phyloP scores from a whole-genome alignment of 192 early-diverging fungal species.

The Pilaira anomala region DNA sequence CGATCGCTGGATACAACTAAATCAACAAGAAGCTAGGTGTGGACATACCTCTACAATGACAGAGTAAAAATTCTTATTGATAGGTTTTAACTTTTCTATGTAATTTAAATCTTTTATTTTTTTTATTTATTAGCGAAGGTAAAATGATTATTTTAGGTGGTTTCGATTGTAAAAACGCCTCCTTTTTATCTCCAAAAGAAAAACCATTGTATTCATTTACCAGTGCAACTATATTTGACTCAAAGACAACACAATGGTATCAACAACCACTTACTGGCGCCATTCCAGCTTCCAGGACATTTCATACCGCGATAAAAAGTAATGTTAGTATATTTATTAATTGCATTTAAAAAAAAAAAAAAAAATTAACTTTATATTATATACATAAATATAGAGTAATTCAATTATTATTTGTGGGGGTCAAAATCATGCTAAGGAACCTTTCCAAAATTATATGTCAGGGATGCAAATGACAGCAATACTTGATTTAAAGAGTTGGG shows the following conservation, averaged over 20 bases:
- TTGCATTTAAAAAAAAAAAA: not conserved
- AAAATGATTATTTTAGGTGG: conserved; percentile 18
- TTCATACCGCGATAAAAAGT: conserved; percentile 23
- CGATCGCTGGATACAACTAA: not conserved
- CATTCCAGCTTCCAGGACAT: conserved; percentile 12
- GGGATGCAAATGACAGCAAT: conserved; percentile 14
- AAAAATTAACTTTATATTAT: not conserved
- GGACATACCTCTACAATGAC: conserved; percentile 19
- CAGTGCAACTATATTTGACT: conserved; percentile 8
- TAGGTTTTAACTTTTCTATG: too few species aligned
- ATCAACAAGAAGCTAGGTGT: not conserved
- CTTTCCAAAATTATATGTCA: conserved; percentile 20
- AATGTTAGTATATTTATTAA: not conserved
- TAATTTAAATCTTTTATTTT: too few species aligned
- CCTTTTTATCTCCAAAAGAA: not conserved
- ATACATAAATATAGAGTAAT: conserved; percentile 6
- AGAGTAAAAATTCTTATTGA: not conserved
- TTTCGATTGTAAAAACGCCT: conserved; percentile 7
- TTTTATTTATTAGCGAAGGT: conserved; percentile 13
- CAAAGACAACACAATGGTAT: conserved; percentile 3
- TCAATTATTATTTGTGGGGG: conserved; percentile 21
- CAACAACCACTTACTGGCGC: conserved; percentile 5
- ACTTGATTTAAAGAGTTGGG: conserved; percentile 1
- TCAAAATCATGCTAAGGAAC: not conserved
- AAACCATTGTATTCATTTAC: conserved; percentile 4